These are phyloP conservation scores for Amaranthus hypochondriacus DNA, from an alignment of 148 eudicot genomes.

Conservation along the genomic window DNA sequence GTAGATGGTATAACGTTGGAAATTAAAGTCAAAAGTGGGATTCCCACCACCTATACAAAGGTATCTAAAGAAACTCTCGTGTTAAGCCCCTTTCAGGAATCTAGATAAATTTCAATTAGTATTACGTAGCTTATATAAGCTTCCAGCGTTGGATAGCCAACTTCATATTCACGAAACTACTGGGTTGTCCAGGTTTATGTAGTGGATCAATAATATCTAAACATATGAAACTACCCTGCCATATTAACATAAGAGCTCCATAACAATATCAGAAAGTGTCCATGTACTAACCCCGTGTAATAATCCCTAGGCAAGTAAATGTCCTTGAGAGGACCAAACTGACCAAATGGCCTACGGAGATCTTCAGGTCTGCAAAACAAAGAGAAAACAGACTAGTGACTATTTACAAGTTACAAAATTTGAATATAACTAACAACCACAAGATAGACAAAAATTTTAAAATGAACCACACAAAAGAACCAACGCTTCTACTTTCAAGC, in stretches of 20 bases:
- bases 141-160: neutral
- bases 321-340: slow-evolving; percentile 90
- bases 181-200: neutral
- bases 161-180: neutral
- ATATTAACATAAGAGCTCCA: neutral
- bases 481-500: too few relatives aligned
- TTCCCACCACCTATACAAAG: neutral
- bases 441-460: too few relatives aligned
- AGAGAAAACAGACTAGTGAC: neutral
- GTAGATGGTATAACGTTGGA: neutral
- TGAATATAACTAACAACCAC: neutral
- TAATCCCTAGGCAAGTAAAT: slow-evolving; percentile 92
- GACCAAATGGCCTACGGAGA: slow-evolving; percentile 84
- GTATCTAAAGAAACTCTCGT: neutral
- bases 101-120: neutral
- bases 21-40: neutral
- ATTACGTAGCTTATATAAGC: neutral
- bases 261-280: neutral
- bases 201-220: neutral
- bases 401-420: neutral
- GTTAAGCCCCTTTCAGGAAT: neutral
- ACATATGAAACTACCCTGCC: neutral
- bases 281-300: slow-evolving; percentile 71
- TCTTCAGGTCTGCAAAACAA: slow-evolving; percentile 74
- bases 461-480: too few relatives aligned